These are phyloP conservation scores for Diaporthe australafricana DNA, from an alignment of 2,329 filamentous ascomycete genomes.

Conservation along the genomic window DNA sequence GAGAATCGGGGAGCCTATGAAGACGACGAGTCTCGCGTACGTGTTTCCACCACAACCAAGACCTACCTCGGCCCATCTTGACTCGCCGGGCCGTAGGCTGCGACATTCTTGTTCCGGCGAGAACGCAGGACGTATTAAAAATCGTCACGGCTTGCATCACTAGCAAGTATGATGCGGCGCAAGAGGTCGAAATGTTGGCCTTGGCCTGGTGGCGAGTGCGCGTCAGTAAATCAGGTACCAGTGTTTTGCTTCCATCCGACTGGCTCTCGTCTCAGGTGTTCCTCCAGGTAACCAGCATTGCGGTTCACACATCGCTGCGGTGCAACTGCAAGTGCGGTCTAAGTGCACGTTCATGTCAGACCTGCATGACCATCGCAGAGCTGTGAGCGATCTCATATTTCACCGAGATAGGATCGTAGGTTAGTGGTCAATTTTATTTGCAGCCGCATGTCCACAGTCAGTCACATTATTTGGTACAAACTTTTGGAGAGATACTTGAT, in stretches of 20 bases:
- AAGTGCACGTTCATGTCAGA: conserved; percentile 7
- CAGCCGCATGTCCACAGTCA: too few relatives aligned
- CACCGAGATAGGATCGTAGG: too few relatives aligned
- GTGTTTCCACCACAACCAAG: neutral
- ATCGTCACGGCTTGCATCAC: conserved; percentile 23
- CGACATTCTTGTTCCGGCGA: conserved; percentile 13
- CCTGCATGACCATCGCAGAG: neutral
- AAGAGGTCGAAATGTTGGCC: neutral
- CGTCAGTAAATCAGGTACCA: conserved; percentile 27
- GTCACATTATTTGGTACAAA: too few relatives aligned
- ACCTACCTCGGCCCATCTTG: neutral
- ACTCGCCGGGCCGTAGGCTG: conserved; percentile 19
- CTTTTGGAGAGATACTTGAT: too few relatives aligned
- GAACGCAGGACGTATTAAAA: neutral
- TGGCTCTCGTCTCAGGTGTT: conserved; percentile 24
- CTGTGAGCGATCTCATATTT: neutral
- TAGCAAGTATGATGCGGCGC: conserved; percentile 1
- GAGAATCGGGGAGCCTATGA: conserved; percentile 35
- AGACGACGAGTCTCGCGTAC: conserved; percentile 33
- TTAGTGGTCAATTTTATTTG: too few relatives aligned
- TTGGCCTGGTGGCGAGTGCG: conserved; percentile 5
- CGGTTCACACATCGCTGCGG: neutral
- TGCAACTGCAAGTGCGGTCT: conserved; percentile 22
- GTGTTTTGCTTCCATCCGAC: conserved; percentile 20
- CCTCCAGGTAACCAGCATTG: conserved; percentile 20